Conservation (phyloP, 164 flowering plant genomes). For the Tinospora cordifolia region DNA sequence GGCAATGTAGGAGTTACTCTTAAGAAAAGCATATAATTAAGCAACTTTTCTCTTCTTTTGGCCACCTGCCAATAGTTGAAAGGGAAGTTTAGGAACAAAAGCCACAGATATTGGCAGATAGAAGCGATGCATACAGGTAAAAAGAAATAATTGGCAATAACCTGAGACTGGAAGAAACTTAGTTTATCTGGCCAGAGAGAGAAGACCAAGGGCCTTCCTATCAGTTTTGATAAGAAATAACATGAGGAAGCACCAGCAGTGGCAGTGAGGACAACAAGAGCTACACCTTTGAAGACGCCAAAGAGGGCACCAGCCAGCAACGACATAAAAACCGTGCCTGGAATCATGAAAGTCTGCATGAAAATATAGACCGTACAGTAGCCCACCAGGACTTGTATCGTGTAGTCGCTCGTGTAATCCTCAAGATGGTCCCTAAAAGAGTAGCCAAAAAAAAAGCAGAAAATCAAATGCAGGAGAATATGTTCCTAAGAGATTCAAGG, state of each 20-base stretch:
- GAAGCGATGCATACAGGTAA: background rate
- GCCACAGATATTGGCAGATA: background rate
- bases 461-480: background rate
- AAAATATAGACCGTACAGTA: constrained; percentile 79
- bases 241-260: constrained; percentile 98
- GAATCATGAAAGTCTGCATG: constrained; percentile 99
- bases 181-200: constrained; percentile 61
- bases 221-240: constrained; percentile 76
- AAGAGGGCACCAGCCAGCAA: constrained; percentile 94
- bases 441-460: background rate
- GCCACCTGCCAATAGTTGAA: constrained; percentile 54
- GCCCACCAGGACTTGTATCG: constrained; percentile 74
- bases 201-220: constrained; percentile 73
- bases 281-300: constrained; percentile 81
- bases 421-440: constrained; percentile 72
- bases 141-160: constrained; percentile 15
- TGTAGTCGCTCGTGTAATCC: constrained; percentile 84
- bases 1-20: constrained; percentile 95
- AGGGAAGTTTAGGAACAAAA: constrained; percentile 6
- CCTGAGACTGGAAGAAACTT: constrained; percentile 62
- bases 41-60: constrained; percentile 53
- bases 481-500: background rate
- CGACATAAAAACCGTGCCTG: constrained; percentile 95
- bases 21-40: constrained; percentile 94
- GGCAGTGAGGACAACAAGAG: constrained; percentile 79